phyloP scores from a whole-genome alignment of 768 basidiomycete species.

The Boletus rufocinnamomeus region DNA sequence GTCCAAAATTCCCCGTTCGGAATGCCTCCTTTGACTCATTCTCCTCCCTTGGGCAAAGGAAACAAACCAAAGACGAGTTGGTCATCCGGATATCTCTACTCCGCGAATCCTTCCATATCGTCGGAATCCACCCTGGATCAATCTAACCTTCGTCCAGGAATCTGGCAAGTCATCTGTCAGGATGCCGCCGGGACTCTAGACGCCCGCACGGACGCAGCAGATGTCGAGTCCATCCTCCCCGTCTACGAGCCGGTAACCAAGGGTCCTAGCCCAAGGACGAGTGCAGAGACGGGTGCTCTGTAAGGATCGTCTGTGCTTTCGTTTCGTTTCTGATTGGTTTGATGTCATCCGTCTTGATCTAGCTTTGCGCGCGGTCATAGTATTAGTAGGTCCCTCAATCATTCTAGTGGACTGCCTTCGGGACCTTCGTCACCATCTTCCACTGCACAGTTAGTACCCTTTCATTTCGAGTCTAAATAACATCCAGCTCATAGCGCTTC shows the following conservation, averaged over 20 bases:
- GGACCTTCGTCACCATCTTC: slow-evolving; percentile 2
- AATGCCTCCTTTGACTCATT: background rate
- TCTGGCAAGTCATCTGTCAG: slow-evolving; percentile 28
- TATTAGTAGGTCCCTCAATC: slow-evolving; percentile 7
- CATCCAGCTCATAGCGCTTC: slow-evolving; percentile 10
- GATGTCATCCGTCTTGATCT: background rate
- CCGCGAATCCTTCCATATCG: background rate
- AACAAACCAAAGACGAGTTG: background rate
- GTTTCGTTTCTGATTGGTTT: background rate
- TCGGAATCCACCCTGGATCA: slow-evolving; percentile 19
- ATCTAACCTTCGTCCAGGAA: slow-evolving; percentile 11
- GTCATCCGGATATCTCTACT: background rate
- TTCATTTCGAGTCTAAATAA: background rate
- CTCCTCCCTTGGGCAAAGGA: background rate
- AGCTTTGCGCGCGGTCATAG: slow-evolving; percentile 2
- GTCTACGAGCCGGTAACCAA: slow-evolving; percentile 20
- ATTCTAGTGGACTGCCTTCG: slow-evolving; percentile 11
- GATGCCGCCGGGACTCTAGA: slow-evolving; percentile 6
- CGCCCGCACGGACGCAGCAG: background rate
- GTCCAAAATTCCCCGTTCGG: background rate
- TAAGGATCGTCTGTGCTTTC: slow-evolving; percentile 3
- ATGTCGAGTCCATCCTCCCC: slow-evolving; percentile 24
- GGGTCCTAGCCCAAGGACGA: background rate
- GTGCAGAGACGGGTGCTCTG: background rate
- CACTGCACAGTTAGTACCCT: slow-evolving; percentile 14